phyloP scores from a whole-genome alignment of 805 yeast genomes.

The Groenewaldozyma salmanticensis region DNA sequence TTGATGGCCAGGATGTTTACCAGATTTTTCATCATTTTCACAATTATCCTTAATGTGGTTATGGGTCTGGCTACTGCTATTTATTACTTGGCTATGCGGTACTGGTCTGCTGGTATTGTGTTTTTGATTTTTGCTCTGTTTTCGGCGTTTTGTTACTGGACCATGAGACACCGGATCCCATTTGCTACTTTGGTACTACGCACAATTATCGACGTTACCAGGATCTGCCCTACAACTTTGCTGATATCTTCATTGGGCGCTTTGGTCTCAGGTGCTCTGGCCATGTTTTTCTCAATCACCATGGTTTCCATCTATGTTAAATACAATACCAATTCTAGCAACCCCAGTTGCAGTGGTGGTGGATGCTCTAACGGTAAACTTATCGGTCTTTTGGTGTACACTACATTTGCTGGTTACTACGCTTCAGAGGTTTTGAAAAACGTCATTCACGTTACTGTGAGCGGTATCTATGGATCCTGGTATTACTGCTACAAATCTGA shows the following conservation, averaged over 20 bases:
- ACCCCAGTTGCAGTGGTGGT: conserved; percentile 47
- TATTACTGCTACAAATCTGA: conserved; percentile 68
- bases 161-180: conserved; percentile 61
- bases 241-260: conserved; percentile 53
- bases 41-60: conserved; percentile 56
- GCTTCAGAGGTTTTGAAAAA: conserved; percentile 76
- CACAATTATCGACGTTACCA: conserved; percentile 70
- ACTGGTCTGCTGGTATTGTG: conserved; percentile 75
- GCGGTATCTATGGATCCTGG: conserved; percentile 89
- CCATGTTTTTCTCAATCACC: conserved; percentile 54
- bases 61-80: conserved; percentile 71
- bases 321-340: conserved; percentile 38
- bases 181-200: conserved; percentile 61
- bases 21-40: conserved; percentile 52
- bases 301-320: conserved; percentile 72
- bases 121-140: conserved; percentile 55
- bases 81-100: conserved; percentile 54
- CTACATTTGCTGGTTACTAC: conserved; percentile 75
- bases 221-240: conserved; percentile 59
- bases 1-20: conserved; percentile 57
- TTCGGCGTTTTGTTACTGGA: conserved; percentile 65
- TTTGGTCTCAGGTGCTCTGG: conserved; percentile 49
- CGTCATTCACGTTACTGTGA: conserved; percentile 67
- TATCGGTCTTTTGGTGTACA: conserved; percentile 60
- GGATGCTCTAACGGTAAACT: conserved; percentile 49